Conservation (phyloP, 305 asterid species). For the Fraxinus velutina region DNA sequence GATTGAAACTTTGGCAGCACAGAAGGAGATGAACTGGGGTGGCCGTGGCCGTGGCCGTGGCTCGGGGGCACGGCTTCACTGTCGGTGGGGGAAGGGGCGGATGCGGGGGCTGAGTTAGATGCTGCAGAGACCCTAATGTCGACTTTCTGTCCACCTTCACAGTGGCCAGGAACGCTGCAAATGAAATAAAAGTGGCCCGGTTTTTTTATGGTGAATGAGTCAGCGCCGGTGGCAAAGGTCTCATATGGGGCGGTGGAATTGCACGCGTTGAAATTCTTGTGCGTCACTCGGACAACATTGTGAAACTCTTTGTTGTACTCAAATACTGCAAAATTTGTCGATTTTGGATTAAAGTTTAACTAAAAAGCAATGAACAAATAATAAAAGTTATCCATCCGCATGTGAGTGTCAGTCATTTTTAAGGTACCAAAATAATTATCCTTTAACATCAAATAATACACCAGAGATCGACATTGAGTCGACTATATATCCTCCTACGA, state of each 20-base stretch:
- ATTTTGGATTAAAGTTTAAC: not conserved
- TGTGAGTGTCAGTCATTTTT: not conserved
- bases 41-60: not conserved
- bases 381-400: not conserved
- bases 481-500: not conserved
- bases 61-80: not conserved
- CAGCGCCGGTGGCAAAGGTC: constrained; percentile 42
- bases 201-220: constrained; percentile 35
- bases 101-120: not conserved
- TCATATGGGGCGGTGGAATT: constrained; percentile 35
- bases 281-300: constrained; percentile 54
- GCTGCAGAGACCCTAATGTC: constrained; percentile 41
- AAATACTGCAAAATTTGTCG: constrained; percentile 35
- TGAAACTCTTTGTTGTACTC: constrained; percentile 53
- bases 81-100: not conserved
- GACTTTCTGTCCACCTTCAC: constrained; percentile 50
- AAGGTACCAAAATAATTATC: not conserved
- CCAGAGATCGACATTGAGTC: not conserved
- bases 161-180: constrained; percentile 45
- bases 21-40: not conserved
- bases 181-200: constrained; percentile 63
- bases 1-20: not conserved
- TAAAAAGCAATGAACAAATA: not conserved
- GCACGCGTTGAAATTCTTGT: constrained; percentile 50
- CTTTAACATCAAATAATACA: not conserved